A percentile compares a stretch with the other conserved stretches of the same genome.
phyloP scores from a whole-genome alignment of 164 flowering plant genomes.

The Sextonia rubra region DNA sequence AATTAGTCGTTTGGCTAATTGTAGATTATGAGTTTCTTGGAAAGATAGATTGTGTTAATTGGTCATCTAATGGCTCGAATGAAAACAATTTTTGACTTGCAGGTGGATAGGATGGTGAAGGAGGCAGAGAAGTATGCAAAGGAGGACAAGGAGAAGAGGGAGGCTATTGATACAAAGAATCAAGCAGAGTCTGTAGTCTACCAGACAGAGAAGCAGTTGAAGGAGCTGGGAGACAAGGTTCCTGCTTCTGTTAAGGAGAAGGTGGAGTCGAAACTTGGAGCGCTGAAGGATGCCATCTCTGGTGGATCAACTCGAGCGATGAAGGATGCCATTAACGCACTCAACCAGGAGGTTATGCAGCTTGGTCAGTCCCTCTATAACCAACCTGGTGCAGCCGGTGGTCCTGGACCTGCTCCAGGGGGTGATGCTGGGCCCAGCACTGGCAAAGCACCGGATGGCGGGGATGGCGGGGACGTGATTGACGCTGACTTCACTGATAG shows the following conservation, averaged over 20 bases:
- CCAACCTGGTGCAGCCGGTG: conserved; percentile 54
- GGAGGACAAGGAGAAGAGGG: conserved; percentile 82
- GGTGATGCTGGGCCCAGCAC: conserved; percentile 38
- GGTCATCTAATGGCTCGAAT: neutral
- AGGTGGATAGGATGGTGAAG: conserved; percentile 72
- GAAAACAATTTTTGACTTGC: neutral
- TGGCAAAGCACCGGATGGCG: conserved; percentile 42
- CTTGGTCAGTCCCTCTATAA: conserved; percentile 72
- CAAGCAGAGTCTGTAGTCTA: conserved; percentile 73
- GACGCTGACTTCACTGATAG: conserved; percentile 33
- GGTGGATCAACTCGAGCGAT: conserved; percentile 58
- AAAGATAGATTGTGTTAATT: no score
- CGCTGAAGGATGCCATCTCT: conserved; percentile 62
- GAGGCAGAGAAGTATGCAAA: conserved; percentile 71
- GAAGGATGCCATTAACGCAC: conserved; percentile 69
- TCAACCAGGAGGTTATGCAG: conserved; percentile 81
- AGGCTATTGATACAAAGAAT: conserved; percentile 77
- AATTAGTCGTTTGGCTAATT: no score
- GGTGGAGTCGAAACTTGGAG: conserved; percentile 58
- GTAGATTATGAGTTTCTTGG: neutral
- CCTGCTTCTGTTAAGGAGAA: conserved; percentile 64
- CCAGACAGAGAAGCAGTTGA: conserved; percentile 78
- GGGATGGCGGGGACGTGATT: conserved; percentile 65
- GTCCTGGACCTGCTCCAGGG: conserved; percentile 40
- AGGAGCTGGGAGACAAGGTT: conserved; percentile 76